These are phyloP conservation scores for Lathyrus oleraceus DNA, from an alignment of 306 rosid species.

Conservation along the genomic window DNA sequence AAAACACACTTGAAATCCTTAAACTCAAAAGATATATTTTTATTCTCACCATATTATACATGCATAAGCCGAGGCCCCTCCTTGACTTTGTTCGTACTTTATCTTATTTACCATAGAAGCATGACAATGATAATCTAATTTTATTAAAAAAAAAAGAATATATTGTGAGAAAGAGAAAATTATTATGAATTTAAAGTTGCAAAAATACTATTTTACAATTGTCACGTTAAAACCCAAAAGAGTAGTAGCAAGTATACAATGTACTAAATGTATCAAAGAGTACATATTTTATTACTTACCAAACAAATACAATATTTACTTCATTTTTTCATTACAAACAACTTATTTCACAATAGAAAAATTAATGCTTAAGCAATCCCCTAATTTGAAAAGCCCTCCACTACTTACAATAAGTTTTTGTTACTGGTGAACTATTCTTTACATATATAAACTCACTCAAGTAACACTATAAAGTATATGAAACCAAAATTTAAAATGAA, in stretches of 20 bases:
- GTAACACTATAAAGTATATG: constrained; percentile 49
- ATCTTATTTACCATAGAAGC: neutral
- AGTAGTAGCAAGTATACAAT: too few species aligned
- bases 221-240: too few species aligned
- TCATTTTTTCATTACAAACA: constrained; percentile 19
- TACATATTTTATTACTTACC: neutral
- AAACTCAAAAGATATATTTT: too few species aligned
- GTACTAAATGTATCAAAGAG: neutral
- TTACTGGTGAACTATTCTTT: constrained; percentile 72
- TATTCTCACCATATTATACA: neutral
- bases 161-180: too few species aligned
- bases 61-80: neutral
- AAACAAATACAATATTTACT: constrained; percentile 17
- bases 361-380: constrained; percentile 12
- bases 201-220: too few species aligned
- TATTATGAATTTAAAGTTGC: too few species aligned
- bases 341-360: constrained; percentile 23
- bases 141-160: neutral
- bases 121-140: neutral
- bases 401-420: constrained; percentile 40
- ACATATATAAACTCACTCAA: constrained; percentile 75
- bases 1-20: too few species aligned
- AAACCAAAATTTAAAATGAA: constrained; percentile 17
- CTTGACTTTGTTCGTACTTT: neutral
- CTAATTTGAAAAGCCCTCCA: constrained; percentile 27